phyloP scores from a whole-genome alignment of 306 rosid species.

The Malus domestica region DNA sequence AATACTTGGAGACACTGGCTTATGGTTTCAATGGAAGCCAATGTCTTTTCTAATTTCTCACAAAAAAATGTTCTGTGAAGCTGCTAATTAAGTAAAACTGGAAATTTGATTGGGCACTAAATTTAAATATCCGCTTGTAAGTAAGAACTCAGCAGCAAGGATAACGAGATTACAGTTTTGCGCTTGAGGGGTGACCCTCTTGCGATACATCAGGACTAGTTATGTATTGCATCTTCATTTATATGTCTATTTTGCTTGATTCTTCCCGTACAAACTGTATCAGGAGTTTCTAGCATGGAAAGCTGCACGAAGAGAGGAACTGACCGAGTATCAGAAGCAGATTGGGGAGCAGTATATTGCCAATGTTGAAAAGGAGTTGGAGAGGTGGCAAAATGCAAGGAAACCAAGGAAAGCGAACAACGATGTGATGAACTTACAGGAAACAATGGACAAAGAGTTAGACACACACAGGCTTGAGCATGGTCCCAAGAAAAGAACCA shows the following conservation, averaged over 20 bases:
- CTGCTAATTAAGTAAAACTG: background rate
- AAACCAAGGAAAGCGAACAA: constrained; percentile 57
- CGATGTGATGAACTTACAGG: constrained; percentile 72
- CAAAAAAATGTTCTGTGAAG: background rate
- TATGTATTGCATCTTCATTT: background rate
- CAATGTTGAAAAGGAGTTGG: constrained; percentile 88
- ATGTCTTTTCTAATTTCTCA: background rate
- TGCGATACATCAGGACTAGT: background rate
- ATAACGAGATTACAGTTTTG: background rate
- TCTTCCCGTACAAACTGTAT: constrained; percentile 1
- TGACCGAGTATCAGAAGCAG: constrained; percentile 76
- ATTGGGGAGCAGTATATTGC: constrained; percentile 79
- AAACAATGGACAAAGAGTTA: constrained; percentile 97
- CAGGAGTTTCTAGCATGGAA: constrained; percentile 86
- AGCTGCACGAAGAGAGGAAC: constrained; percentile 81
- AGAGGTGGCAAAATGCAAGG: constrained; percentile 92
- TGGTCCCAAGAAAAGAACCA: constrained; percentile 91
- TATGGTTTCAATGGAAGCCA: background rate
- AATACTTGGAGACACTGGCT: background rate
- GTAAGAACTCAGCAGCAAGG: background rate
- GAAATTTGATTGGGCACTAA: background rate
- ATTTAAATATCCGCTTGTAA: background rate
- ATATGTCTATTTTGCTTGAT: background rate
- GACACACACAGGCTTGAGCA: constrained; percentile 98
- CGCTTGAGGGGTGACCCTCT: background rate